Conservation (phyloP, 805 yeast genomes). For the Monosporozyma servazzii region DNA sequence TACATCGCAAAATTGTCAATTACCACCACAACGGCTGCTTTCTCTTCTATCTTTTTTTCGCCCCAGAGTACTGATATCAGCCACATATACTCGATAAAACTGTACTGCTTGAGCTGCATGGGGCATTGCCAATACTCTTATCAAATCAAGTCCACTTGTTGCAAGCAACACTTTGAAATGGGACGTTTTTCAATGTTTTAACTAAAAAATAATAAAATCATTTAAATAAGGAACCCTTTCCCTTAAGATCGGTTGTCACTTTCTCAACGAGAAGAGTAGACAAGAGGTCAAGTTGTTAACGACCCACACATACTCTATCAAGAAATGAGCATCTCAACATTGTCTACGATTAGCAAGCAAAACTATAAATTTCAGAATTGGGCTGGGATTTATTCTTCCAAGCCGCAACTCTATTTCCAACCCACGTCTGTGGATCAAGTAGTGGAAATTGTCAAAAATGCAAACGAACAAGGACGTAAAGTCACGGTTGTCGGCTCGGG, state of each 20-base stretch:
- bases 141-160: too few species aligned
- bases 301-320: not conserved
- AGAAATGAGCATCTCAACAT: conserved; percentile 2
- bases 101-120: too few species aligned
- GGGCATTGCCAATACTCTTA: too few species aligned
- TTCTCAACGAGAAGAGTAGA: not conserved
- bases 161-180: too few species aligned
- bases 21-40: too few species aligned
- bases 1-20: too few species aligned
- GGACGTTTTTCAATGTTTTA: not conserved
- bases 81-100: too few species aligned
- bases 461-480: conserved; percentile 50
- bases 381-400: conserved; percentile 82
- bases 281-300: not conserved
- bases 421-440: conserved; percentile 68
- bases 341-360: conserved; percentile 10
- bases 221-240: not conserved
- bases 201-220: not conserved
- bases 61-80: too few species aligned
- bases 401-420: conserved; percentile 71
- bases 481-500: conserved; percentile 86
- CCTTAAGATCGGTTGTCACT: not conserved
- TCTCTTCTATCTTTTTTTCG: too few species aligned
- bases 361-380: conserved; percentile 42
- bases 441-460: conserved; percentile 53